These are phyloP conservation scores for Jacaranda mimosifolia DNA, from an alignment of 257 asterid species.

Conservation along the genomic window DNA sequence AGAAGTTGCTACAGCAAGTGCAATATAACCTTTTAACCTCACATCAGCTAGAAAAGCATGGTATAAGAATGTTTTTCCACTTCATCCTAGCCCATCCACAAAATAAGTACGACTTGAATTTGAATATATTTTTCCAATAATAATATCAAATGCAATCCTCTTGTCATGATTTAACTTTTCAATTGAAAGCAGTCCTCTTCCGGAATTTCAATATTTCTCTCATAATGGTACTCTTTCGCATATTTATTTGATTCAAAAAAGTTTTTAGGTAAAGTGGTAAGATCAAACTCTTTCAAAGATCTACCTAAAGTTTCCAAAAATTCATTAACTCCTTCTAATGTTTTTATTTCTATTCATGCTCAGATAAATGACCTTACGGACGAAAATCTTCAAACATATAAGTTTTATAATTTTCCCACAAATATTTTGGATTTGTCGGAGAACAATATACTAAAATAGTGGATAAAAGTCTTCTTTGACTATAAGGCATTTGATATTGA, in stretches of 20 bases:
- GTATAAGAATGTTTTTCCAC: not conserved
- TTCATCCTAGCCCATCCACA: not conserved
- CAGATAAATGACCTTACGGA: not conserved
- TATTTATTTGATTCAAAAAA: not conserved
- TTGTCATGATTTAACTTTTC: not conserved
- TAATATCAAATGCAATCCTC: not conserved
- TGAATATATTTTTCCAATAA: not conserved
- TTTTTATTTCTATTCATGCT: not conserved
- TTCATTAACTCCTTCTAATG: not conserved
- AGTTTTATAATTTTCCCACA: not conserved
- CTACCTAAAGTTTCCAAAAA: too few relatives aligned
- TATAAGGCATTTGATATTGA: not conserved
- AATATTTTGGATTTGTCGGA: not conserved
- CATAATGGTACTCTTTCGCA: not conserved
- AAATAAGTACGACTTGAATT: not conserved
- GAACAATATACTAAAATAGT: not conserved
- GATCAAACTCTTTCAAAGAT: not conserved
- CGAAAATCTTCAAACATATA: not conserved
- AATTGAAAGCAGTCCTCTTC: too few relatives aligned
- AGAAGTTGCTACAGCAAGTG: constrained; percentile 3
- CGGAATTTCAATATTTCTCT: not conserved
- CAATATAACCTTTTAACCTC: not conserved
- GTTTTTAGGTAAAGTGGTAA: not conserved
- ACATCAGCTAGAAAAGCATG: not conserved
- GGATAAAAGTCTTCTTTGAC: not conserved